These are phyloP conservation scores for Waltiozyma sp. DNA, from an alignment of 1,139 yeast species.

Conservation along the genomic window DNA sequence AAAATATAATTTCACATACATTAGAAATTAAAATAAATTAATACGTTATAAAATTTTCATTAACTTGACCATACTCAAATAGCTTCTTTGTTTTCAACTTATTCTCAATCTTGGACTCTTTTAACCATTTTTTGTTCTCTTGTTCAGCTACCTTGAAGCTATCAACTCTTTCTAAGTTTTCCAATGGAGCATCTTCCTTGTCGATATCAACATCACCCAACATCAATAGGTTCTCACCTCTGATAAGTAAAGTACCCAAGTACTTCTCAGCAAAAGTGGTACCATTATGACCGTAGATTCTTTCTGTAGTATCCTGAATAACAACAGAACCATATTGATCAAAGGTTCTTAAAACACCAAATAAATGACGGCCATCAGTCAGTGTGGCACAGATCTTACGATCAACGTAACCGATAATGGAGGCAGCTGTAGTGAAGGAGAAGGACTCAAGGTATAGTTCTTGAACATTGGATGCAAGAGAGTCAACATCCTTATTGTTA, in stretches of 20 bases:
- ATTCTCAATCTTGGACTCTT: background rate
- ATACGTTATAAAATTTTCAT: slow-evolving; percentile 1
- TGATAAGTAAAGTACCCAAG: slow-evolving; percentile 76
- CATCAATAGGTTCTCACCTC: slow-evolving; percentile 97
- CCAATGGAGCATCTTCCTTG: slow-evolving; percentile 64
- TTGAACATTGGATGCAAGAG: slow-evolving; percentile 21
- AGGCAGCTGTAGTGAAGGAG: slow-evolving; percentile 95
- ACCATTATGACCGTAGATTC: slow-evolving; percentile 50
- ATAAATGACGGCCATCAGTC: slow-evolving; percentile 81
- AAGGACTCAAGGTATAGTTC: slow-evolving; percentile 41
- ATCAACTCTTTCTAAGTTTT: slow-evolving; percentile 37
- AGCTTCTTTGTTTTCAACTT: background rate
- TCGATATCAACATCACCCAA: slow-evolving; percentile 91
- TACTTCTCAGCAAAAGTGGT: slow-evolving; percentile 56
- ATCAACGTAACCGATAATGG: slow-evolving; percentile 88
- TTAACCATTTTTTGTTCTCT: slow-evolving; percentile 28
- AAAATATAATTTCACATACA: too few species aligned
- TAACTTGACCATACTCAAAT: background rate
- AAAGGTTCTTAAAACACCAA: slow-evolving; percentile 88
- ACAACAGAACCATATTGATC: slow-evolving; percentile 90
- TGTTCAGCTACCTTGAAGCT: slow-evolving; percentile 51
- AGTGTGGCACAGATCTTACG: slow-evolving; percentile 72
- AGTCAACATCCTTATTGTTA: slow-evolving; percentile 11
- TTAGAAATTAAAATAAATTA: too few species aligned
- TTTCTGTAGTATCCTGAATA: slow-evolving; percentile 80